These are phyloP conservation scores for Candida loeiensis DNA, from an alignment of 805 yeast species.

Conservation along the genomic window DNA sequence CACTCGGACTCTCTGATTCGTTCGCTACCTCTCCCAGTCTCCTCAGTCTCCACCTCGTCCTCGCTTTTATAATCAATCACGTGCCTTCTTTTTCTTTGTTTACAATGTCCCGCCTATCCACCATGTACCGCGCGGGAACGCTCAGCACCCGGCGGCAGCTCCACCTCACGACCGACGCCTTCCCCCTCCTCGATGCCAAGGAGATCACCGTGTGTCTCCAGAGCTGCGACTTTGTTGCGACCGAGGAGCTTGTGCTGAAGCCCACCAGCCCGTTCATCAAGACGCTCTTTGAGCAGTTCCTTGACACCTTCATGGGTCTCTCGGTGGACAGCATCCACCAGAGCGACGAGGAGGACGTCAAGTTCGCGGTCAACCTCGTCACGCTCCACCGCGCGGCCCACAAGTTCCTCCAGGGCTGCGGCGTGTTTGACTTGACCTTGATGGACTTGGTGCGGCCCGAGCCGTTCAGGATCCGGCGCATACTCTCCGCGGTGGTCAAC, in stretches of 20 bases:
- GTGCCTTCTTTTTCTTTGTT: slow-evolving; percentile 6
- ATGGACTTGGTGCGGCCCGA: slow-evolving; percentile 79
- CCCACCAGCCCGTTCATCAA: slow-evolving; percentile 59
- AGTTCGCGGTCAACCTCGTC: slow-evolving; percentile 44
- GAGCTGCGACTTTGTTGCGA: slow-evolving; percentile 57
- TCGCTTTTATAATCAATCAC: background rate
- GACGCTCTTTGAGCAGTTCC: slow-evolving; percentile 54
- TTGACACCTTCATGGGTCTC: slow-evolving; percentile 58
- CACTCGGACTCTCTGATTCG: too few species aligned
- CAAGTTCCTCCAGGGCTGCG: slow-evolving; percentile 66
- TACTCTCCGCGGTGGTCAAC: slow-evolving; percentile 79
- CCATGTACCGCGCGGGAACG: slow-evolving; percentile 26
- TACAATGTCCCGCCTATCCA: slow-evolving; percentile 30
- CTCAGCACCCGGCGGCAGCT: slow-evolving; percentile 17
- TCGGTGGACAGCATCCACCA: slow-evolving; percentile 28
- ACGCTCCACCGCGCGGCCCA: slow-evolving; percentile 58
- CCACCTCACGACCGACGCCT: slow-evolving; percentile 39
- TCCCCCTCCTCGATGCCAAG: slow-evolving; percentile 57
- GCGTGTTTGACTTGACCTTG: slow-evolving; percentile 71
- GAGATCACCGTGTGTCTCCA: slow-evolving; percentile 59
- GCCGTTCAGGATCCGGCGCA: slow-evolving; percentile 55
- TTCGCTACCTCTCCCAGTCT: background rate
- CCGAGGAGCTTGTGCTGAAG: slow-evolving; percentile 53
- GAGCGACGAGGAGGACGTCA: slow-evolving; percentile 29
- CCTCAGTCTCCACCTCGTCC: too few species aligned